Evolutionary conservation across 2,329 filamentous ascomycete species (phyloP), one percentile per base, ranked within the genome.

Genomic region (Colletotrichum endophyticum): DNA sequence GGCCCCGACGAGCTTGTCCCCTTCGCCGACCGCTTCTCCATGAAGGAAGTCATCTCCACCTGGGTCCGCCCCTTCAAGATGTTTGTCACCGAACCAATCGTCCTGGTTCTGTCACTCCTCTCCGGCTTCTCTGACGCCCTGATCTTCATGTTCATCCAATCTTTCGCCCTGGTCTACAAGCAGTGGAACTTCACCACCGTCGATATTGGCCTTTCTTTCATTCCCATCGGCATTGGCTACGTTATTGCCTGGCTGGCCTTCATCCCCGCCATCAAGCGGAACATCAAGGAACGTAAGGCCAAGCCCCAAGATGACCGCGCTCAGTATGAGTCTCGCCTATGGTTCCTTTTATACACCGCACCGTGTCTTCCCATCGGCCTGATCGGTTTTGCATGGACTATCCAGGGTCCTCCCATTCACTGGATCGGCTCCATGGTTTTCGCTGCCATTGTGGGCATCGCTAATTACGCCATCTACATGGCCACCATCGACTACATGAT

Each of bases 401-500:
- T 90, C 1, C 88, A 92, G 30, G 92, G 92, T 0, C 93, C 92
- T 2, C 84, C 90, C 30, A 82, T 93, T 5, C 91, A 92, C 78
- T 95, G 94, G 94, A 91, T 94, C 27, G 92, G 89, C 0, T 92
- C 92, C 4, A 90, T 93, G 86, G 85, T 95, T 63, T 94, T 93
- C 78, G 88, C 89, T 2, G 88, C 88, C 19, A 86, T 94, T 61
- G 92, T 95, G 67, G 94, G 93, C 27, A 92, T 95, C 68, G 94
- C 94, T 72, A 95, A 95, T 80, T 94, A 94, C 53, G 87, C 90
- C 39, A 94, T 95, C 74, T 95, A 95, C 85, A 94, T 94, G 91
- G 92, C 93, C 2, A 94, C 93, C 2, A 94, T 95, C 78, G 93
- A 95, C 83, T 95, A 95, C 85, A 95, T 95, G 91, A 91, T 95